Conservation (phyloP, 192 early-diverging fungal genomes). For the Anaeromyces robustus region DNA sequence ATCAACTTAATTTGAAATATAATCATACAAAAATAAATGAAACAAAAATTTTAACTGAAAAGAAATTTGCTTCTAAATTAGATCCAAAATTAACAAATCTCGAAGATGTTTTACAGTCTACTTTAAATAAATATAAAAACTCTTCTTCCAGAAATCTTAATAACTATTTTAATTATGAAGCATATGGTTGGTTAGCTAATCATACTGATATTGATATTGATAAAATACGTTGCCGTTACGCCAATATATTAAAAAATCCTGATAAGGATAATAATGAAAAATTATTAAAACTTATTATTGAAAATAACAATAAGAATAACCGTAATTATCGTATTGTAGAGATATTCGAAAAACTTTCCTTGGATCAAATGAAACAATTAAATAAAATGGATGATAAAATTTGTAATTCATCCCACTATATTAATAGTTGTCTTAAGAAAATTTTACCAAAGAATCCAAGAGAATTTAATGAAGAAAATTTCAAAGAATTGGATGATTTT, state of each 20-base stretch:
- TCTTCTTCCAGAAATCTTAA: too few relatives aligned
- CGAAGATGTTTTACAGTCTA: background rate
- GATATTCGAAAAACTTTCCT: background rate
- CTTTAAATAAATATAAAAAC: background rate
- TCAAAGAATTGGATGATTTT: background rate
- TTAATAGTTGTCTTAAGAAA: background rate
- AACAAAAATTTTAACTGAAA: background rate
- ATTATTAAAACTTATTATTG: background rate
- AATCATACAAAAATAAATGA: background rate
- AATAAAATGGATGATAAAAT: background rate
- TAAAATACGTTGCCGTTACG: background rate
- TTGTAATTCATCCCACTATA: background rate
- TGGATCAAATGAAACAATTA: background rate
- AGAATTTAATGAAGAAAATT: background rate
- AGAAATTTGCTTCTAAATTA: background rate
- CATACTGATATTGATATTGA: background rate
- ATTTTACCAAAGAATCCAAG: background rate
- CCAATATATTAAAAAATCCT: background rate
- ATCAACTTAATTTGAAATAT: background rate
- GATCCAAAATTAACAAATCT: background rate
- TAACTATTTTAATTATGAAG: background rate
- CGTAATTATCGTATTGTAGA: background rate
- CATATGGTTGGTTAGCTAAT: background rate
- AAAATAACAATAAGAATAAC: background rate
- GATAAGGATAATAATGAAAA: background rate